Evolutionary conservation across 2,329 filamentous ascomycete genomes (phyloP).

Genomic region (Penicillium nordicum): DNA sequence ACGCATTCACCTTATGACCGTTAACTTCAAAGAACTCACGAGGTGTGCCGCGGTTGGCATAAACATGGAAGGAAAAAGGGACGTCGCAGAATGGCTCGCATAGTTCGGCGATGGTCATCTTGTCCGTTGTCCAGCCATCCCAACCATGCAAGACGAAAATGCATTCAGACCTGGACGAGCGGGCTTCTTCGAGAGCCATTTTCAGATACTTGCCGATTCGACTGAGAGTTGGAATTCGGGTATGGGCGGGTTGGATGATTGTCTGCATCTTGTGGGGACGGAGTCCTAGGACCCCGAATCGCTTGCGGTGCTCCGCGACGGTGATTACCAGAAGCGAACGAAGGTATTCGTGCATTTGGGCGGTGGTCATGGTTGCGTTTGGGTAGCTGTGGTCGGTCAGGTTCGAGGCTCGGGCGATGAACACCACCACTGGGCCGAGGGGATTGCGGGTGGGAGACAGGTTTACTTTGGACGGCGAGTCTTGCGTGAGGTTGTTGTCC

Average conservation of each 20-base stretch:
- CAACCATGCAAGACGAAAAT: slow-evolving; percentile 3
- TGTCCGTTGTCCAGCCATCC: slow-evolving; percentile 6
- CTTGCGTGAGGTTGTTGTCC: background rate
- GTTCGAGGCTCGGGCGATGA: slow-evolving; percentile 1
- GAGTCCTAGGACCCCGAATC: background rate
- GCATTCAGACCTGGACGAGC: background rate
- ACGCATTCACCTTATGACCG: background rate
- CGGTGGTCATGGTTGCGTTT: background rate
- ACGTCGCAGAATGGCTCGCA: background rate
- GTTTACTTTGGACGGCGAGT: background rate
- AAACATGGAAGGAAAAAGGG: background rate
- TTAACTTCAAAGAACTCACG: slow-evolving; percentile 3
- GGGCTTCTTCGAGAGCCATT: background rate
- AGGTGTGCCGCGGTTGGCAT: background rate
- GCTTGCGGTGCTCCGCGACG: slow-evolving; percentile 1
- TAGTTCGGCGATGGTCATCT: background rate
- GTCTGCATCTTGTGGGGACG: slow-evolving; percentile 5
- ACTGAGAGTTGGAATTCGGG: background rate
- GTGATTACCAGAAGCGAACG: background rate
- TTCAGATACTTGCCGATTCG: background rate
- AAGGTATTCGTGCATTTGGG: slow-evolving; percentile 4
- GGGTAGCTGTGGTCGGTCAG: background rate
- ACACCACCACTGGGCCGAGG: background rate
- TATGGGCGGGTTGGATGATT: background rate
- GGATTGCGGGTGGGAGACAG: background rate